Evolutionary conservation across 305 asterid genomes (phyloP).

Genomic region (Solanum hybrid): DNA sequence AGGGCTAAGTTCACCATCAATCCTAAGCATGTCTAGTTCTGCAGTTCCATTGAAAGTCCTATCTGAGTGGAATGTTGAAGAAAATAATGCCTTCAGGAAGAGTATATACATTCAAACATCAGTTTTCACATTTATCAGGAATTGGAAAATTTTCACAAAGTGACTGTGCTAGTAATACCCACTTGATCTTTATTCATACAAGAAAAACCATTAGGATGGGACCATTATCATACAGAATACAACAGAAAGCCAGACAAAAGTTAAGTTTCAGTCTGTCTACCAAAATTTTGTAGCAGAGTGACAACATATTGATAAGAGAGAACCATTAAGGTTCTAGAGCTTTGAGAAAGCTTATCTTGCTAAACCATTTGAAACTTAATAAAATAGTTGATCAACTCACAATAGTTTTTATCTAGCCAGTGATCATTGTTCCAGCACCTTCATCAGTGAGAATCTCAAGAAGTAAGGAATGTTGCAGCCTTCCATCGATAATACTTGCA

Average conservation of each 20-base stretch:
- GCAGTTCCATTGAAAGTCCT: not conserved
- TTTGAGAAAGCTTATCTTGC: not conserved
- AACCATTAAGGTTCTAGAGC: not conserved
- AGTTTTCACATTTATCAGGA: not conserved
- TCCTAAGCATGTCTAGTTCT: not conserved
- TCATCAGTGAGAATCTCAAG: slow-evolving; percentile 83
- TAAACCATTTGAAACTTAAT: not conserved
- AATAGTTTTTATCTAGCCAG: slow-evolving; percentile 28
- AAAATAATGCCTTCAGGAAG: not conserved
- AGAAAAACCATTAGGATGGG: not conserved
- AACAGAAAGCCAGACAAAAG: not conserved
- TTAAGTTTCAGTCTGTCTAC: not conserved
- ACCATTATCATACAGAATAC: not conserved
- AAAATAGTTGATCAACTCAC: not conserved
- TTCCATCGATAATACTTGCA: slow-evolving; percentile 74
- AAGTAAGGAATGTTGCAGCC: slow-evolving; percentile 69
- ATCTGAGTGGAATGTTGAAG: not conserved
- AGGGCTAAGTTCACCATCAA: not conserved
- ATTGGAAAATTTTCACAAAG: not conserved
- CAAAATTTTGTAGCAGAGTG: not conserved
- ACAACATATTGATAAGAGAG: not conserved
- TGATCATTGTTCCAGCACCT: slow-evolving; percentile 90
- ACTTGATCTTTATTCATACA: not conserved
- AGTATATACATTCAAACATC: not conserved
- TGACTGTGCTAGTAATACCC: not conserved